Evolutionary conservation across 805 yeast genomes (phyloP).

Genomic region (Myxozyma monticola): DNA sequence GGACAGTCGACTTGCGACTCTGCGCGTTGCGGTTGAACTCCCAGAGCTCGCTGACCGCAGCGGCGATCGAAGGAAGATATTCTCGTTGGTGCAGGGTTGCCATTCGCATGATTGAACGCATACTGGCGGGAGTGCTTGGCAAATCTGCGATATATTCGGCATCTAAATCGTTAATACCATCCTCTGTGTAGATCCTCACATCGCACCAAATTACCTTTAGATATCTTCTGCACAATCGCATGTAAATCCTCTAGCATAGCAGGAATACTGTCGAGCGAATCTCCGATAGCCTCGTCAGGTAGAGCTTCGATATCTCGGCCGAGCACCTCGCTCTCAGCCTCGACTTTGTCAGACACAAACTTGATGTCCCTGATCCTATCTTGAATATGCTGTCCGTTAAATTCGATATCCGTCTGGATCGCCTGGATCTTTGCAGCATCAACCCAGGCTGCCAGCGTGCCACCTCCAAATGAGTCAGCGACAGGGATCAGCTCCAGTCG

Average conservation of each 20-base stretch:
- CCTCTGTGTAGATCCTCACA: too few relatives aligned
- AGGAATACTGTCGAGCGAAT: constrained; percentile 9
- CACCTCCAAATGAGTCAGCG: constrained; percentile 24
- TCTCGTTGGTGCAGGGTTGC: constrained; percentile 35
- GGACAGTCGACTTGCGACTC: constrained; percentile 23
- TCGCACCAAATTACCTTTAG: constrained; percentile 20
- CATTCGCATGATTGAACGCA: constrained; percentile 29
- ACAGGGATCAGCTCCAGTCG: constrained; percentile 19
- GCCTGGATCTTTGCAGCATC: constrained; percentile 17
- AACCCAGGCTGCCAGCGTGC: constrained; percentile 28
- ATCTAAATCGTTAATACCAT: constrained; percentile 22
- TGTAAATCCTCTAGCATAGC: constrained; percentile 33
- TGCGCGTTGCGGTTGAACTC: constrained; percentile 26
- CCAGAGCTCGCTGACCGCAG: constrained; percentile 31
- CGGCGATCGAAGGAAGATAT: constrained; percentile 34
- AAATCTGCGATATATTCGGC: constrained; percentile 32
- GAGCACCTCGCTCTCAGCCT: constrained; percentile 20
- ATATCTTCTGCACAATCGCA: constrained; percentile 32
- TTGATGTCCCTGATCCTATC: constrained; percentile 31
- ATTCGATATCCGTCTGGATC: constrained; percentile 19
- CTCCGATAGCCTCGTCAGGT: constrained; percentile 6
- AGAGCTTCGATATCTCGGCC: constrained; percentile 13
- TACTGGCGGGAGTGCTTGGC: constrained; percentile 26
- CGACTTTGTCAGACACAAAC: constrained; percentile 27
- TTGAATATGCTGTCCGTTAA: constrained; percentile 24